Base-by-base conservation (phyloP, 1,284 basidiomycete genomes). In the Tylopilus sp. region DNA sequence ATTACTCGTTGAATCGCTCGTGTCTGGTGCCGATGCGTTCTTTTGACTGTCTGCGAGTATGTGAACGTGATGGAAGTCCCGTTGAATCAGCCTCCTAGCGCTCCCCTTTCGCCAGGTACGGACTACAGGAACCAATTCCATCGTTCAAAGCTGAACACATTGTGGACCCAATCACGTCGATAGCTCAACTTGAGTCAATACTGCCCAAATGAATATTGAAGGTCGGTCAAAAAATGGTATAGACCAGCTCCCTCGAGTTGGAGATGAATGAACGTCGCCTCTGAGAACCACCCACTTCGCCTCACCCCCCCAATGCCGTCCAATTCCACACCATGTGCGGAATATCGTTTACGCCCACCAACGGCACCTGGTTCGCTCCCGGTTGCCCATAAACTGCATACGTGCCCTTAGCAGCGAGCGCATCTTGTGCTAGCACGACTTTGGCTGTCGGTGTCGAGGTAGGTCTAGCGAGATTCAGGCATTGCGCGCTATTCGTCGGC, bases 391-490 rank as follows among this genome's bases (percentile, higher is more conserved):
- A 63, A 34, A 63, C 37, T 11, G 23, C 21, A 45, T 52, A 63
- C 12, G 25, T 51, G 7, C 21, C 30, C 43, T 46, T 36, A n/a
- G 33, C 37, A 29, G 26, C 26, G 1, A 53, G 10, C 5, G 30
- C 30, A 5, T 60, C 38, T 18, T 56, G 51, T 15, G 47, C 51
- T 3, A 51, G 31, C 16, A 46, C 49, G 11, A 54, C 51, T 0
- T n/a, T 53, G 9, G 48, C 52, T 2, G 48, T 51, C 26, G 63
- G 65, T 1, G 65, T 67, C 5, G 64, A 55, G 18, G 60, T 69
- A 11, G 65, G 67, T 6, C 41, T 15, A 16, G 43, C 46, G 16
- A 67, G 46, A 37, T 60, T 46, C 39, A 67, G 42, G 33, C 60
- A 68, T 25, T 63, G 59, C 0, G 45, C 54, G 23, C 54, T 55